Base-by-base conservation (phyloP, 2,329 filamentous ascomycete genomes). In the Cadophora luteo-olivacea region DNA sequence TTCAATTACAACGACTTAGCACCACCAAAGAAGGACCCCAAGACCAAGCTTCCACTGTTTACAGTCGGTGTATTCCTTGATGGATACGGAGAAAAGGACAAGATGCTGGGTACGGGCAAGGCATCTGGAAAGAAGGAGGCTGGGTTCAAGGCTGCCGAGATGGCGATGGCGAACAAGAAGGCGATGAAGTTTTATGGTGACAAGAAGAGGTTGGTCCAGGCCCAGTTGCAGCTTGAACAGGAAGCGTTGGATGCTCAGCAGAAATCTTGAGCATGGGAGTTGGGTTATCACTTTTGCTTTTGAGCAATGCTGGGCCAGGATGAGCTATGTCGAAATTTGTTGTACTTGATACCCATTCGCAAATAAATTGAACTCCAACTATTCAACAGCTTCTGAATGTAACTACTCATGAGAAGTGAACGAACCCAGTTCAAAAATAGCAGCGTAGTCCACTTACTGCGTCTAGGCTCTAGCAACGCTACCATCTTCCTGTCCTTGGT, bases 71-170 rank as follows among this genome's bases (percentile, higher is more conserved):
- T 88, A 0, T 91, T 87, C 73, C 80, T 93, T 33, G 86, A 87
- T 24, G 91, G 91, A 0, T 92, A 89, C 84, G 91, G 91, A 4
- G 88, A 91, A 78, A 84, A 83, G 38, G 81, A 86, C 61, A 85
- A 87, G 76, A 80, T 86, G 67, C 79, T 94, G 6, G 92, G 89
- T 0, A 83, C 82, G 55, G 92, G 91, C 0, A 86, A 84, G 38
- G 91, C 86, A 0, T 80, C 87, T 70, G 87, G 85, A 65, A 93
- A 93, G 80, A 87, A 86, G 67, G 89, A 92, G 67, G 92, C 91
- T 0, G 89, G 89, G 0, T 82, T 86, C 16, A 89, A 86, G 72
- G 92, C 92, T 0, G 92, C 92, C 0, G 79, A 82, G 52, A 82
- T 83, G 72, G 91, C 90, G 0, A 75, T 94, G 76, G 81, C 84